A percentile compares a stretch with the other conserved stretches of the same genome.
Evolutionary conservation across 2,329 filamentous ascomycete genomes (phyloP).

Genomic region (Cercospora sesami): DNA sequence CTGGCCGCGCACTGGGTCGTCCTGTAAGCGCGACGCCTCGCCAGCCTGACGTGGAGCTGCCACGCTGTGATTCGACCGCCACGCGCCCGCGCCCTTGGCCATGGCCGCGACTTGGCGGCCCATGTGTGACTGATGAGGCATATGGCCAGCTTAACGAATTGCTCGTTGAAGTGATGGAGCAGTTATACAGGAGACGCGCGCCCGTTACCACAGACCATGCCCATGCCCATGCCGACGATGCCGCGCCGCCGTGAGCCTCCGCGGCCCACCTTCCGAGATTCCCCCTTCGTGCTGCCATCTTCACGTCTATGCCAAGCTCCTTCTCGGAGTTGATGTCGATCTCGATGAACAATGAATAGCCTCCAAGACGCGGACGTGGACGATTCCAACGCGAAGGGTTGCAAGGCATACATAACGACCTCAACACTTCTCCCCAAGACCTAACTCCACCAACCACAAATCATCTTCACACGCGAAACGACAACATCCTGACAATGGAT

Average conservation of each 20-base stretch:
- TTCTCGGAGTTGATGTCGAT: no score
- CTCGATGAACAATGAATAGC: no score
- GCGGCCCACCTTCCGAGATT: background rate
- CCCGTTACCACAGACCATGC: background rate
- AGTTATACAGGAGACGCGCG: background rate
- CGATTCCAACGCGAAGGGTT: no score
- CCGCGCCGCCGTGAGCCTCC: background rate
- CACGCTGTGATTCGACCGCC: constrained; percentile 12
- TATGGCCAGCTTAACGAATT: background rate
- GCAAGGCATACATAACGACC: no score
- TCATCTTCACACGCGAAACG: no score
- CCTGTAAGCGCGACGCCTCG: constrained; percentile 12
- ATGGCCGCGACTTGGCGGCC: constrained; percentile 3
- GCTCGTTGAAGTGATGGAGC: background rate
- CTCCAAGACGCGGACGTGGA: no score
- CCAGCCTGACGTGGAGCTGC: constrained; percentile 12
- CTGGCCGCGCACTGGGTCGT: constrained; percentile 4
- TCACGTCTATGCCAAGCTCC: background rate
- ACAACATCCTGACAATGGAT: no score
- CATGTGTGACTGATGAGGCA: background rate
- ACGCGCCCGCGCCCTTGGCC: constrained; percentile 9
- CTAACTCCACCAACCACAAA: no score
- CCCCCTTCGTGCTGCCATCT: background rate
- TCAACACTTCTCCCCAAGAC: no score
- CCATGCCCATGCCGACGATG: background rate